phyloP scores from a whole-genome alignment of 2,329 filamentous ascomycete species.

The Ascochyta lentis region DNA sequence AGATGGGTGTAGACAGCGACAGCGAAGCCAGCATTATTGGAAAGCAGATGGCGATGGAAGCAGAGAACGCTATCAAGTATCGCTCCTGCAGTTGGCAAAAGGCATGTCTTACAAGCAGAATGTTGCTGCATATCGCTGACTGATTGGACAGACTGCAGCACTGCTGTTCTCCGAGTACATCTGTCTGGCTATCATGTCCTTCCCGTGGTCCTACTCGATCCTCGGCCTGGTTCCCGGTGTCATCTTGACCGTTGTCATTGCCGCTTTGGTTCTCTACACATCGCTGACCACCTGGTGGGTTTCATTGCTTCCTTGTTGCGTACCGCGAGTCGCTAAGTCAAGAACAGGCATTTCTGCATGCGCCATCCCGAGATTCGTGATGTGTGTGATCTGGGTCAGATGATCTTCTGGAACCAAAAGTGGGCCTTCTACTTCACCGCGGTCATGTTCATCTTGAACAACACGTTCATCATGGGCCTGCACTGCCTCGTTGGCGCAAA shows the following conservation, averaged over 20 bases:
- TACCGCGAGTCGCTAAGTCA: slow-evolving; percentile 13
- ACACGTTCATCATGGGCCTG: slow-evolving; percentile 86
- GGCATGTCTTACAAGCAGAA: slow-evolving; percentile 52
- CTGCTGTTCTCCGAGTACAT: slow-evolving; percentile 96
- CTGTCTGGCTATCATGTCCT: slow-evolving; percentile 91
- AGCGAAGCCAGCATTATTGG: slow-evolving; percentile 55
- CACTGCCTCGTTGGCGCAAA: slow-evolving; percentile 85
- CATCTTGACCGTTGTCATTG: slow-evolving; percentile 81
- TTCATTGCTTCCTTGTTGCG: background rate
- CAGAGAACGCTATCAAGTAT: slow-evolving; percentile 83
- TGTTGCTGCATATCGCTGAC: slow-evolving; percentile 16
- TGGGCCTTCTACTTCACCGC: slow-evolving; percentile 74
- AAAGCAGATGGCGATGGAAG: slow-evolving; percentile 78
- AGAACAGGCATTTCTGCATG: slow-evolving; percentile 81
- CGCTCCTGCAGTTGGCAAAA: slow-evolving; percentile 94
- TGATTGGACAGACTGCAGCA: slow-evolving; percentile 71
- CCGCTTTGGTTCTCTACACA: slow-evolving; percentile 82
- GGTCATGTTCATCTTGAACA: slow-evolving; percentile 91
- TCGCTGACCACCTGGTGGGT: slow-evolving; percentile 69
- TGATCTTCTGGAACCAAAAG: slow-evolving; percentile 85
- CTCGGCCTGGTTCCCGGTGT: slow-evolving; percentile 86
- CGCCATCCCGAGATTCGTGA: slow-evolving; percentile 90
- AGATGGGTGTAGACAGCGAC: slow-evolving; percentile 40
- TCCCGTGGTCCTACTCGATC: slow-evolving; percentile 89
- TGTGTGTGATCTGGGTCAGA: slow-evolving; percentile 94